Base-by-base conservation (phyloP, 2,329 filamentous ascomycete genomes). In the Chrysosporium keratinophilum region DNA sequence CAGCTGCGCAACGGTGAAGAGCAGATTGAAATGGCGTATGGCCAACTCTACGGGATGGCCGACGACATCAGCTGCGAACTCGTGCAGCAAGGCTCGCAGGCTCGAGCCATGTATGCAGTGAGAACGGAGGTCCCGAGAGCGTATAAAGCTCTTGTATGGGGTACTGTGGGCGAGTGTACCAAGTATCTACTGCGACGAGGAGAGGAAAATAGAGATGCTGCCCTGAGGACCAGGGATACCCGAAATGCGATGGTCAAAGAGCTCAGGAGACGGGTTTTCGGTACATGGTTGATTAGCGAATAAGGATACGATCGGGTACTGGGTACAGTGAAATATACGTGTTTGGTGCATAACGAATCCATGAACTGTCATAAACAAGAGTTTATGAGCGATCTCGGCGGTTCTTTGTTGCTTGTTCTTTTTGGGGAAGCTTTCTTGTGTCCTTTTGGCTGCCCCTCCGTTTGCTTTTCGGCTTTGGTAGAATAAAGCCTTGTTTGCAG, bases 81-180 rank as follows among this genome's bases (percentile, higher is more conserved):
- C 1, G 65, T 70, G 48, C 62, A 67, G 37, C 61, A 64, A 43
- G 45, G 60, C 35, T 58, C 57, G 12, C 56, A 44, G 3, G 45
- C 46, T 40, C 54, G 60, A 58, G 58, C 62, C 46, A 55, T 60
- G 28, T 62, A 62, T 33, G 63, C 19, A 33, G 52, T 37, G 1
- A 51, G 62, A 20, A 60, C 59, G 10, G 71, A 75, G 47, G 59
- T 63, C n/a, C 74, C 74, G 33, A 71, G 68, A 57, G 73, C 75
- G 5, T 77, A 75, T 63, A 81, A 81, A 66, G 75, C 74, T 59
- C 71, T 77, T 53, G 72, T 76, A 15, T 81, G 78, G 78, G 78
- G 78, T 0, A 75, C 68, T 3, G 75, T 78, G 59, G 69, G 68
- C 4, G 87, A 95, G 73, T 95, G 89, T 69, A 82, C 94, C 59